These are phyloP conservation scores for Xylaria sp. DNA, from an alignment of 2,329 filamentous ascomycete species.

Conservation along the genomic window DNA sequence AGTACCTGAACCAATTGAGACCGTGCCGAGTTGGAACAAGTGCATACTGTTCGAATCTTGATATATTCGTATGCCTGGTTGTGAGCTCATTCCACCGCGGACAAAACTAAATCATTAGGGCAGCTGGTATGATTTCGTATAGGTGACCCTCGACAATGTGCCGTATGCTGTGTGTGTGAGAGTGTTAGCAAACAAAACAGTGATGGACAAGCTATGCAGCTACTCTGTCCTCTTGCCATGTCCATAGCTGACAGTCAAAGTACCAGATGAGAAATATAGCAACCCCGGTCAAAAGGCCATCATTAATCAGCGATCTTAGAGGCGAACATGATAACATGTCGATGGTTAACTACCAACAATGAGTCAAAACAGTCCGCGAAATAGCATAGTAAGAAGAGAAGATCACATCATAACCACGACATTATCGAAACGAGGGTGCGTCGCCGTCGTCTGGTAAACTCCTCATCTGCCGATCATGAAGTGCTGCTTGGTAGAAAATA, in stretches of 20 bases:
- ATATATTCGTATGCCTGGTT: background rate
- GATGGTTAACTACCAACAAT: background rate
- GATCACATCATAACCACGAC: background rate
- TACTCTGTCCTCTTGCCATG: background rate
- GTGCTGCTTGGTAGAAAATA: background rate
- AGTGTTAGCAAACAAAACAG: background rate
- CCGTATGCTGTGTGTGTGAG: background rate
- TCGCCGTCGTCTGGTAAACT: background rate
- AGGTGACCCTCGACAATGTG: background rate
- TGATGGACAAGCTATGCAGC: slow-evolving; percentile 6
- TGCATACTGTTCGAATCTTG: background rate
- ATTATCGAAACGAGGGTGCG: background rate
- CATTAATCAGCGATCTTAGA: background rate
- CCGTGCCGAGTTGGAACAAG: background rate
- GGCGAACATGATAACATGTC: background rate
- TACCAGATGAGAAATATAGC: background rate
- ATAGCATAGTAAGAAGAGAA: background rate
- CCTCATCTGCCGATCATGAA: background rate
- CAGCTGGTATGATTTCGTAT: background rate
- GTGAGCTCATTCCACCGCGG: background rate
- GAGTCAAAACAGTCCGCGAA: background rate
- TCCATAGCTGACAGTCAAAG: background rate
- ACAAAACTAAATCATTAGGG: background rate
- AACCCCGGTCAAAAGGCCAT: background rate
- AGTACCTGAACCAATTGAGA: background rate